A percentile compares a stretch with the other conserved stretches of the same genome.
Evolutionary conservation across 192 early-diverging fungal genomes (phyloP).

Genomic region (Dissophora globulifera): DNA sequence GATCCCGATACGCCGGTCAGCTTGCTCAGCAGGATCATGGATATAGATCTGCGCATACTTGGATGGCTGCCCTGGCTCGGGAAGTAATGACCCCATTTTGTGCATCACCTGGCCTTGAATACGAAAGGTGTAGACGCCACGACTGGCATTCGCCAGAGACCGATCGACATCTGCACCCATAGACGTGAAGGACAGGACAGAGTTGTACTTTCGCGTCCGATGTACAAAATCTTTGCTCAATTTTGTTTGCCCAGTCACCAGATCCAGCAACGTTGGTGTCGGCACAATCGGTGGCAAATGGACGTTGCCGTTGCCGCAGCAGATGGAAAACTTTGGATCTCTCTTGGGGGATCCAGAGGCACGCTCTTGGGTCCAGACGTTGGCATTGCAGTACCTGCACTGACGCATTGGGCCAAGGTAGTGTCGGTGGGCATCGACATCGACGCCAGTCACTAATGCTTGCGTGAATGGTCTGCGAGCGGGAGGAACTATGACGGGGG

Average conservation of each 20-base stretch:
- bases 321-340: conserved; percentile 12
- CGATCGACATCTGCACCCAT: conserved; percentile 17
- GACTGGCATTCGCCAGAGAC: conserved; percentile 1
- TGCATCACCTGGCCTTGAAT: conserved; percentile 33
- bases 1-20: not conserved
- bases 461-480: conserved; percentile 11
- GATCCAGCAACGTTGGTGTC: not conserved
- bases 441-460: conserved; percentile 3
- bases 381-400: conserved; percentile 23
- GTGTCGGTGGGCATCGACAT: conserved; percentile 5
- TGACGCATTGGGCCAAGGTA: not conserved
- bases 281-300: not conserved
- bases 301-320: conserved; percentile 5
- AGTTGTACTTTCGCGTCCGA: conserved; percentile 32
- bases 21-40: conserved; percentile 7
- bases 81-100: conserved; percentile 9
- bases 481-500: not conserved
- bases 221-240: conserved; percentile 1
- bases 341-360: not conserved
- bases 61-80: not conserved
- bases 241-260: not conserved
- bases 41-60: conserved; percentile 16
- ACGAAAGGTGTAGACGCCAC: conserved; percentile 19
- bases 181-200: conserved; percentile 38
- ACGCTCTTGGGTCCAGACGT: conserved; percentile 12